A percentile compares a stretch with the other conserved stretches of the same genome.
Conservation (phyloP, 2,329 filamentous ascomycete species). For the Phoma sp. region DNA sequence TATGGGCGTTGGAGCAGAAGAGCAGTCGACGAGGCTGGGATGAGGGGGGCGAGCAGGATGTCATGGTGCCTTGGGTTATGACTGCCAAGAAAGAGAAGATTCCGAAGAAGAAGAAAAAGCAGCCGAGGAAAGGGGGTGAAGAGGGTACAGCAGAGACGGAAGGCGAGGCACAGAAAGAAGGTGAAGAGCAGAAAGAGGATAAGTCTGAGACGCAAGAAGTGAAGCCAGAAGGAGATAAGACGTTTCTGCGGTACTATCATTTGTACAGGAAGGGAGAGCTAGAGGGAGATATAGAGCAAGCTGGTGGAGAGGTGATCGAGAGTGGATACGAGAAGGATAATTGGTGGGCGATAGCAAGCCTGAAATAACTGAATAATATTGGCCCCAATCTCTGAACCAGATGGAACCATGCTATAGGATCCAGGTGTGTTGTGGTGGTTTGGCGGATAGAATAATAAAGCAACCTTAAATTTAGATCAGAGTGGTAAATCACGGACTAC, state of each 20-base stretch:
- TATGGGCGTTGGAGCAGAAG: constrained; percentile 95
- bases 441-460: no score
- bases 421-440: no score
- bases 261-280: constrained; percentile 87
- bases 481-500: no score
- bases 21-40: constrained; percentile 88
- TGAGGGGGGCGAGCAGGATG: constrained; percentile 82
- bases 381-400: no score
- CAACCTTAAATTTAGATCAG: no score
- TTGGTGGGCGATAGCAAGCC: constrained; percentile 83
- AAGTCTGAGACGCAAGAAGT: constrained; percentile 17
- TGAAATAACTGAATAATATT: no score
- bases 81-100: constrained; percentile 49
- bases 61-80: constrained; percentile 95
- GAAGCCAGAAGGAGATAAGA: constrained; percentile 54
- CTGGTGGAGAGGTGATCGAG: constrained; percentile 77
- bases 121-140: constrained; percentile 12
- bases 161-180: background rate
- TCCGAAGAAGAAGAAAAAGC: constrained; percentile 29
- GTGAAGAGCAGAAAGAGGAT: constrained; percentile 21
- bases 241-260: constrained; percentile 93
- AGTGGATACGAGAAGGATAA: constrained; percentile 96
- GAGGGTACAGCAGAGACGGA: constrained; percentile 4
- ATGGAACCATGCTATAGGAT: no score
- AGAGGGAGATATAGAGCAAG: constrained; percentile 76